Evolutionary conservation across 2,329 filamentous ascomycete species (phyloP).

Genomic region (Penicillium occitanis): DNA sequence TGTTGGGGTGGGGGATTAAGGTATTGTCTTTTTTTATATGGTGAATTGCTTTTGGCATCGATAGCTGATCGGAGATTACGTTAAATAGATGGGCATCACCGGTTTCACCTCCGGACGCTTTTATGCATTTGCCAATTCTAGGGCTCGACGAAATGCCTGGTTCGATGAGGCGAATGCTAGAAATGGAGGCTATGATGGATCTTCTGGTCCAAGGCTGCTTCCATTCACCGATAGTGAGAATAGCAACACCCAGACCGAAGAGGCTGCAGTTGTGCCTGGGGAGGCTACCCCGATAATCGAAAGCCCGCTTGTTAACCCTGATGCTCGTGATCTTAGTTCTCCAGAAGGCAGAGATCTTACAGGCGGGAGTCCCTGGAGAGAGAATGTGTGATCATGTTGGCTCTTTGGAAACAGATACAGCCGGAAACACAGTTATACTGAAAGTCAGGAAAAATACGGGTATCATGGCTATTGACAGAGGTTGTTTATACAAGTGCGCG

Average conservation of each 20-base stretch:
- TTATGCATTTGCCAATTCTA: constrained; percentile 8
- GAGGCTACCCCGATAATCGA: background rate
- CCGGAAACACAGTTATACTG: background rate
- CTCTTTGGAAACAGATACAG: too few relatives aligned
- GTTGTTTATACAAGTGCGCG: background rate
- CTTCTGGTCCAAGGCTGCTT: constrained; percentile 12
- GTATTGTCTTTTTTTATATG: constrained; percentile 11
- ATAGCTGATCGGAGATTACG: background rate
- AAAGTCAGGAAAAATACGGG: background rate
- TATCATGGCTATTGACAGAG: background rate
- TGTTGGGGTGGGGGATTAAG: constrained; percentile 27
- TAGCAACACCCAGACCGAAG: background rate
- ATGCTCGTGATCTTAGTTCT: constrained; percentile 15
- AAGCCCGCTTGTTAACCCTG: constrained; percentile 15
- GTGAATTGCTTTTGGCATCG: background rate
- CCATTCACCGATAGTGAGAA: constrained; percentile 8
- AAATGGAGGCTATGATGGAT: background rate
- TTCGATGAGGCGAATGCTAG: background rate
- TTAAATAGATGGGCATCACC: background rate
- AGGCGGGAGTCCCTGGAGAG: constrained; percentile 10
- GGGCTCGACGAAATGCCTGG: constrained; percentile 9
- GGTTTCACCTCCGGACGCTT: background rate
- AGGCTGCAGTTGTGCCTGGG: background rate
- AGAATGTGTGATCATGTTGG: background rate
- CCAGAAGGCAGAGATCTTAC: constrained; percentile 13